Evolutionary conservation across 495 filamentous ascomycete species (phyloP).

Genomic region (Lasiosphaeria miniovina): DNA sequence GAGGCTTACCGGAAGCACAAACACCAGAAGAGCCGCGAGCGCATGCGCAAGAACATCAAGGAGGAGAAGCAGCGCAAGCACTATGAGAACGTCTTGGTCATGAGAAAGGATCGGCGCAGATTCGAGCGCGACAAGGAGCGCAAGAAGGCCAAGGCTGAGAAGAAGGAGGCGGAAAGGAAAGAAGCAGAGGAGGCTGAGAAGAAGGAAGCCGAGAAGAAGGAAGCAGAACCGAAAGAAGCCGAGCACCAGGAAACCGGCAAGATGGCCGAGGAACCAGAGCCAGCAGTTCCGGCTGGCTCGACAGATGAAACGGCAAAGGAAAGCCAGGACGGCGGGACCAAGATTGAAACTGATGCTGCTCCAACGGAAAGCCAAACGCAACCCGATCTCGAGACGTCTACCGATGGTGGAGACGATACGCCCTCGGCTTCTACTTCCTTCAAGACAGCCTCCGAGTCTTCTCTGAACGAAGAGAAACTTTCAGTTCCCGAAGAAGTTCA

Average conservation of each 20-base stretch:
- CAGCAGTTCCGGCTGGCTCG: background rate
- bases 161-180: slow-evolving; percentile 24
- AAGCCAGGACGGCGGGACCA: background rate
- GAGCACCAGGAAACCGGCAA: background rate
- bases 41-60: slow-evolving; percentile 28
- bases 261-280: background rate
- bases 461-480: background rate
- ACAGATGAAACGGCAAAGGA: background rate
- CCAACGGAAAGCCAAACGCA: background rate
- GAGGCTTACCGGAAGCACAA: slow-evolving; percentile 38
- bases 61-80: slow-evolving; percentile 25
- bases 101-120: slow-evolving; percentile 13
- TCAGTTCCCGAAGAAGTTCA: too few species aligned
- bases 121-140: slow-evolving; percentile 15
- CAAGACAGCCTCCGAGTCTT: background rate
- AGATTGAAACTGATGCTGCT: background rate
- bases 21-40: slow-evolving; percentile 50
- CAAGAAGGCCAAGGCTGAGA: slow-evolving; percentile 20
- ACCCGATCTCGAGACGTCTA: slow-evolving; percentile 10
- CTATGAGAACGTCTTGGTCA: slow-evolving; percentile 13
- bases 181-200: slow-evolving; percentile 19
- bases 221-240: slow-evolving; percentile 1
- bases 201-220: slow-evolving; percentile 24
- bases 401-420: slow-evolving; percentile 18
- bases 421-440: slow-evolving; percentile 11